These are phyloP conservation scores for Domatiomyces globalis DNA, from an alignment of 2,329 filamentous ascomycete species.

Conservation along the genomic window DNA sequence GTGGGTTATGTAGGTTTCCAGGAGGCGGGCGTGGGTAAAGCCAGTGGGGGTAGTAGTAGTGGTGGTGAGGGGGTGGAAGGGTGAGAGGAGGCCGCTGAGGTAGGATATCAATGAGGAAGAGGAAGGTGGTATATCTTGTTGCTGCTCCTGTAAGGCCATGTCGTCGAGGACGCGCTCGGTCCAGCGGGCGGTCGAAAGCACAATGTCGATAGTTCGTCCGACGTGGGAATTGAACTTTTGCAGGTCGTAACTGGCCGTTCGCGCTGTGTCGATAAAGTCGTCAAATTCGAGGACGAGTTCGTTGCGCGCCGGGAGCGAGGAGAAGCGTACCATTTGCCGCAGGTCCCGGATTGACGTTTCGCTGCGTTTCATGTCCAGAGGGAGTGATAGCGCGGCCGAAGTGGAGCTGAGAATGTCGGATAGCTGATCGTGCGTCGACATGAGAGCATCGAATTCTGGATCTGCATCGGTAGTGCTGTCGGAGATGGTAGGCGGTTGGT, in stretches of 20 bases:
- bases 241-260: constrained; percentile 50
- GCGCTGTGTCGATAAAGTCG: constrained; percentile 57
- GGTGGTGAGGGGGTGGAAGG: constrained; percentile 37
- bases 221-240: constrained; percentile 65
- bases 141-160: constrained; percentile 32
- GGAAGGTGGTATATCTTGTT: background rate
- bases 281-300: constrained; percentile 65
- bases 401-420: constrained; percentile 59
- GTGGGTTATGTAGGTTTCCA: constrained; percentile 63
- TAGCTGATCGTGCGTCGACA: constrained; percentile 60
- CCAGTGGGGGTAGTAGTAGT: constrained; percentile 27
- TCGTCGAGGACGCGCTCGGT: constrained; percentile 55
- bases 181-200: constrained; percentile 63
- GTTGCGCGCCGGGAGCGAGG: constrained; percentile 45
- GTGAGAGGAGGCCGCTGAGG: constrained; percentile 37
- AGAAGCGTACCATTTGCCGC: constrained; percentile 56
- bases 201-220: constrained; percentile 56
- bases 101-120: constrained; percentile 20
- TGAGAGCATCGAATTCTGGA: constrained; percentile 60
- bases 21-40: constrained; percentile 47
- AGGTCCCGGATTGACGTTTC: constrained; percentile 63
- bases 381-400: constrained; percentile 51
- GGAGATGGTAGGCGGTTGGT: constrained; percentile 11
- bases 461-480: constrained; percentile 21
- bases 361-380: constrained; percentile 64